Evolutionary conservation across 345 rosid genomes (phyloP).

Genomic region (Trapa bicornis): DNA sequence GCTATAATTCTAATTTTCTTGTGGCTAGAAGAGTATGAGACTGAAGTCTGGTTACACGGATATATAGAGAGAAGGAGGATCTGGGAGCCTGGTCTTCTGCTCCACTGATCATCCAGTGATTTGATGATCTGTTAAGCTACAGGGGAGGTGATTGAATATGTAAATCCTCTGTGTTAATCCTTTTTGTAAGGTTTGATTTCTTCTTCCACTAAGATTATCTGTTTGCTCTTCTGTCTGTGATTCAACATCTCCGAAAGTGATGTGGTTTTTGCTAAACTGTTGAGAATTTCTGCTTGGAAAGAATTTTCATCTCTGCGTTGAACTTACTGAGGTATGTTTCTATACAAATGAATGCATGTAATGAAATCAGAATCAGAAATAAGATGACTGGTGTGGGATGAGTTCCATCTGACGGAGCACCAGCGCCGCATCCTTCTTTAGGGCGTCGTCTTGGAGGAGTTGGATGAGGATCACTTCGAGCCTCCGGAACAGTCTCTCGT

Average conservation of each 20-base stretch:
- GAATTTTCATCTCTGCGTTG: neutral
- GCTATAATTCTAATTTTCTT: too few relatives aligned
- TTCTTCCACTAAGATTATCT: neutral
- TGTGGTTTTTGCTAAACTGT: neutral
- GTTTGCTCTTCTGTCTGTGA: neutral
- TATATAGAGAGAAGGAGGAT: neutral
- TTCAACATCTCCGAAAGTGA: neutral
- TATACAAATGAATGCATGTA: neutral
- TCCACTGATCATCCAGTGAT: neutral
- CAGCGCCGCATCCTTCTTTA: constrained; percentile 32
- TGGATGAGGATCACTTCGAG: constrained; percentile 36
- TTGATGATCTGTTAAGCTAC: neutral
- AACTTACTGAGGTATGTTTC: neutral
- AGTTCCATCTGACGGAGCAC: constrained; percentile 33
- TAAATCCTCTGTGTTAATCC: neutral
- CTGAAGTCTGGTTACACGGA: too few relatives aligned
- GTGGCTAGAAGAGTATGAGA: too few relatives aligned
- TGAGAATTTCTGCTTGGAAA: neutral
- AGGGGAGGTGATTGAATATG: neutral
- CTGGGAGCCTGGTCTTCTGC: neutral
- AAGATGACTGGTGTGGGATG: constrained; percentile 48
- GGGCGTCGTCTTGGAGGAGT: constrained; percentile 27
- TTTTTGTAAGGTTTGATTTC: neutral
- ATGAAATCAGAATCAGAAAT: constrained; percentile 19
- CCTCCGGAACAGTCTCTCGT: constrained; percentile 14